phyloP scores from a whole-genome alignment of 225 moss, liverwort and hornwort genomes.

The Sphagnum contortum region DNA sequence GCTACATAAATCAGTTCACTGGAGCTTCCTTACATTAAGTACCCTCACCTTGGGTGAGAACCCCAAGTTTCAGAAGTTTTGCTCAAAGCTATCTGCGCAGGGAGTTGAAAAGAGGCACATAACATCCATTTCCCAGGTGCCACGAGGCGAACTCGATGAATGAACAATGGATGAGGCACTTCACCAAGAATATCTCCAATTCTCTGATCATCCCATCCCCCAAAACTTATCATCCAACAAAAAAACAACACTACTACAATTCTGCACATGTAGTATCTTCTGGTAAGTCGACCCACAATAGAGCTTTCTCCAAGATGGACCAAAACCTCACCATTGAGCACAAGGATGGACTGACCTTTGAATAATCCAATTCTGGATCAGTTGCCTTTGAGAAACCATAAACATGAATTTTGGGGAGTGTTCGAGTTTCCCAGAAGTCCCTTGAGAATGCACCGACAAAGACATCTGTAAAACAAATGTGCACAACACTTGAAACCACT shows the following conservation, averaged over 20 bases:
- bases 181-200: constrained; percentile 48
- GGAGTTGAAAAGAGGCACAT: constrained; percentile 73
- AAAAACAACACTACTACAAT: constrained; percentile 3
- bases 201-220: constrained; percentile 28
- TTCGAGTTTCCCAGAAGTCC: constrained; percentile 38
- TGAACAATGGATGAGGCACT: constrained; percentile 29
- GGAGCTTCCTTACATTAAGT: too few relatives aligned
- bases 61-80: too few relatives aligned
- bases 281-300: not conserved
- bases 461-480: constrained; percentile 41
- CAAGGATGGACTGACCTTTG: constrained; percentile 33
- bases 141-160: constrained; percentile 54
- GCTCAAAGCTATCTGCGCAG: not conserved
- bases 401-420: constrained; percentile 63
- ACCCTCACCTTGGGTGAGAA: too few relatives aligned
- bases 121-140: constrained; percentile 69
- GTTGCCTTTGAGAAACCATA: constrained; percentile 56
- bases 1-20: too few relatives aligned
- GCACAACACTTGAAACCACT: not conserved
- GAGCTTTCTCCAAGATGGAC: too few relatives aligned
- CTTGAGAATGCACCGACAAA: constrained; percentile 51
- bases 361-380: constrained; percentile 52
- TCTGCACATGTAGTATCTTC: not conserved
- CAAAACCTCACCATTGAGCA: not conserved
- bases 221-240: not conserved